Base-by-base conservation (phyloP, 139 green algal genomes). In the Auxenochlorella protothecoides region DNA sequence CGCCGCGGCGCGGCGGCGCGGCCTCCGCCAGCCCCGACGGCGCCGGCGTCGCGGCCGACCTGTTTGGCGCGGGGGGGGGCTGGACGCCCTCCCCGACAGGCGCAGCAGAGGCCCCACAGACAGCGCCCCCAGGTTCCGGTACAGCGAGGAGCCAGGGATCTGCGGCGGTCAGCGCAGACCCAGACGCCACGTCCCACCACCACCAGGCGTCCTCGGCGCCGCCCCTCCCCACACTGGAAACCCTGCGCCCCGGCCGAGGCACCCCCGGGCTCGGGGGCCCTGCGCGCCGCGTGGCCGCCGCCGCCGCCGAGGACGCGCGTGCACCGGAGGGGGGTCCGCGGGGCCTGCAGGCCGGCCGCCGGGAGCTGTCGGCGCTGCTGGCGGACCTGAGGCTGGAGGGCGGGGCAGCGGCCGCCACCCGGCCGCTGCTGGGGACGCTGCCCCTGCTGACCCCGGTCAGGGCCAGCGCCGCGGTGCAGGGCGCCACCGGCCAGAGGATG, bases 361-460 rank as follows among this genome's bases (percentile, higher is more conserved):
- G 27, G 44, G 75, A 79, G 75, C 69, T 79, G 66, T 69, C 59
- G 63, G 63, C 62, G 53, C 71, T 79, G 54, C 71, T 79, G 75
- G 53, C 63, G 2, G 69, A 59, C 53, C 12, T 79, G 55, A 27
- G 54, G 5, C 66, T 79, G 69, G 70, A 69, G 63, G 66, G 63
- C 15, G 13, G 56, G 2, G 60, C 62, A 57, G 4, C 64, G 9
- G 4, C 60, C 4, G 9, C 8, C 60, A 0, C 4, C 2, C 55
- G 12, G 2, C 64, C 56, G 59, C 70, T 69, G 70, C 62, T 68
- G 66, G 72, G 72, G 53, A 77, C 72, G 9, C 61, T 75, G 53
- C 52, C 75, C 54, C 63, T 69, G 68, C 68, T 78, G 68, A 78
- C 61, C 61, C 67, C 70, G 5, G 72, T 77, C 54, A 66, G 72